Evolutionary conservation across 495 filamentous ascomycete species (phyloP).

Genomic region (Choiromyces venosus): DNA sequence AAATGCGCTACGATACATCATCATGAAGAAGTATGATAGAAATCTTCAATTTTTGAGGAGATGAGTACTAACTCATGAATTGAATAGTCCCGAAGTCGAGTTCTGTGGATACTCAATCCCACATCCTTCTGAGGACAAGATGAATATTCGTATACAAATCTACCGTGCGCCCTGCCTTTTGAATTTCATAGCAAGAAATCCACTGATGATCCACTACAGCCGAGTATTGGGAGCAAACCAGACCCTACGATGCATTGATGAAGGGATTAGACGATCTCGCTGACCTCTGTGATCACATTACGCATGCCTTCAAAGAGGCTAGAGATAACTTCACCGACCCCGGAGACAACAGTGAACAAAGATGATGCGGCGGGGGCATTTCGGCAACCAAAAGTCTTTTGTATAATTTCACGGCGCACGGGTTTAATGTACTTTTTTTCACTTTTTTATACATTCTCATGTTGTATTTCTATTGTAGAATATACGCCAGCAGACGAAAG

Average conservation of each 20-base stretch:
- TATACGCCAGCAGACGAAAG: conserved; percentile 33
- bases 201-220: conserved; percentile 7
- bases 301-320: conserved; percentile 69
- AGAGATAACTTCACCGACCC: conserved; percentile 57
- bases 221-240: conserved; percentile 57
- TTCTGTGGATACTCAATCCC: conserved; percentile 98
- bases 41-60: not conserved
- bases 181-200: not conserved
- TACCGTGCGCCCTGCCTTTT: conserved; percentile 58
- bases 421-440: not conserved
- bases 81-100: conserved; percentile 76
- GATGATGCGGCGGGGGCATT: not conserved
- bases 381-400: conserved; percentile 2
- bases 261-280: conserved; percentile 84
- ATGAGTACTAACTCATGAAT: conserved; percentile 9
- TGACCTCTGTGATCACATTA: conserved; percentile 85
- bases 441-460: not conserved
- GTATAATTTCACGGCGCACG: conserved; percentile 7
- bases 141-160: conserved; percentile 96
- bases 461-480: conserved; percentile 13
- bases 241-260: conserved; percentile 73
- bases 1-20: conserved; percentile 86
- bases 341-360: conserved; percentile 12
- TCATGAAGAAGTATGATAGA: conserved; percentile 87
- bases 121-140: conserved; percentile 89